Evolutionary conservation across 2,329 filamentous ascomycete genomes (phyloP), one percentile per base, ranked within the genome.

Genomic region (Monilinia laxa): DNA sequence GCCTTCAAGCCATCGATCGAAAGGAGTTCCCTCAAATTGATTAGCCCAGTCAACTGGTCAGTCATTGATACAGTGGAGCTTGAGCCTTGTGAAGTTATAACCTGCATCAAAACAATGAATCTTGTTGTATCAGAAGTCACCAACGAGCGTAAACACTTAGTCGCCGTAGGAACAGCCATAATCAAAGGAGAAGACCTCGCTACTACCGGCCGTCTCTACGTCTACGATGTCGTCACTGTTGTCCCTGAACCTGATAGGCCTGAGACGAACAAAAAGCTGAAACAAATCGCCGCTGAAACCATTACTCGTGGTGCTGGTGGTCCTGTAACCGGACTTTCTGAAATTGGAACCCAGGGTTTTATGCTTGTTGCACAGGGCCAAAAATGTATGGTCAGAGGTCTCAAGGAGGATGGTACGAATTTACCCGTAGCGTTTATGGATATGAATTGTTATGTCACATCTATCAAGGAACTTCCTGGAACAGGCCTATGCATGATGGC

Each of bases 401-500:
- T 99, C 3, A 97, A 97, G 77, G 95, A 99, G 77, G 95, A 99
- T 76, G 92, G 93, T 0, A 93, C 91, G 1, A 84, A 98, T 63
- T 82, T 98, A 0, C 95, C 95, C 0, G 94, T 99, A 4, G 95
- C 95, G 0, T 99, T 99, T 76, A 90, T 99, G 83, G 95, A 99
- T 75, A 96, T 97, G 88, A 95, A 92, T 79, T 96, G 91, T 78
- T 95, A 97, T 74, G 92, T 97, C 16, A 91, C 88, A 2, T 87
- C 90, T n/a, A 85, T 92, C 64, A 95, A 93, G 75, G 91, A 92
- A 73, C 83, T 99, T 23, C 87, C 88, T 4, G 87, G 90, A 1
- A 96, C 92, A 0, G 93, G 94, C 0, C 83, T 99, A 76, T 93
- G 91, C 74, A 83, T 97, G 14, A 88, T 97, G 80, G 91, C 91